phyloP scores from a whole-genome alignment of 805 yeast species.

The Candida germanica region DNA sequence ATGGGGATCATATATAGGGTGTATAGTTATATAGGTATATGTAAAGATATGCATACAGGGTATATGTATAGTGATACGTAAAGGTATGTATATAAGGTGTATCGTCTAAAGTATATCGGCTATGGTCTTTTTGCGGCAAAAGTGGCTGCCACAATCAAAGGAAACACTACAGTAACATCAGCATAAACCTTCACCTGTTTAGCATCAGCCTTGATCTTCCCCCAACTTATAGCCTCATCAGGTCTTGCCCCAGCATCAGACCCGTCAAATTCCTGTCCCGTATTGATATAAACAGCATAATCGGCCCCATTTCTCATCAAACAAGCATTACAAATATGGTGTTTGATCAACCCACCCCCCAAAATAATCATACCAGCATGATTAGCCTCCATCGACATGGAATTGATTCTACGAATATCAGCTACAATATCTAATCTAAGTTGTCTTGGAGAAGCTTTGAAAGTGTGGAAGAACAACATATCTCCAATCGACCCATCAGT shows the following conservation, averaged over 20 bases:
- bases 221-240: conserved; percentile 99
- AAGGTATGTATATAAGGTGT: too few relatives aligned
- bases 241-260: conserved; percentile 99
- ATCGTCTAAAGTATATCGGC: too few relatives aligned
- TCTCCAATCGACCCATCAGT: conserved; percentile 99
- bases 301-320: conserved; percentile 99
- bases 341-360: conserved; percentile 96
- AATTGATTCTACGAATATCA: conserved; percentile 87
- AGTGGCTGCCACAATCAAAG: conserved; percentile 95
- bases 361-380: conserved; percentile 93
- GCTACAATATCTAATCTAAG: conserved; percentile 88
- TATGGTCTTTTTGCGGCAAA: conserved; percentile 57
- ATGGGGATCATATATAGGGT: too few relatives aligned
- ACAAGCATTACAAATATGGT: conserved; percentile 97
- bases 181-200: conserved; percentile 88
- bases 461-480: conserved; percentile 97
- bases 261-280: conserved; percentile 98
- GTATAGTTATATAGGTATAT: too few relatives aligned
- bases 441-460: conserved; percentile 88
- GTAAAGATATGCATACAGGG: too few relatives aligned
- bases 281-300: conserved; percentile 92
- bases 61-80: too few relatives aligned
- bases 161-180: conserved; percentile 93
- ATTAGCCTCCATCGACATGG: conserved; percentile 92
- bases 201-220: conserved; percentile 95